phyloP scores from a whole-genome alignment of 2,329 filamentous ascomycete species.

The Alternaria triticina region DNA sequence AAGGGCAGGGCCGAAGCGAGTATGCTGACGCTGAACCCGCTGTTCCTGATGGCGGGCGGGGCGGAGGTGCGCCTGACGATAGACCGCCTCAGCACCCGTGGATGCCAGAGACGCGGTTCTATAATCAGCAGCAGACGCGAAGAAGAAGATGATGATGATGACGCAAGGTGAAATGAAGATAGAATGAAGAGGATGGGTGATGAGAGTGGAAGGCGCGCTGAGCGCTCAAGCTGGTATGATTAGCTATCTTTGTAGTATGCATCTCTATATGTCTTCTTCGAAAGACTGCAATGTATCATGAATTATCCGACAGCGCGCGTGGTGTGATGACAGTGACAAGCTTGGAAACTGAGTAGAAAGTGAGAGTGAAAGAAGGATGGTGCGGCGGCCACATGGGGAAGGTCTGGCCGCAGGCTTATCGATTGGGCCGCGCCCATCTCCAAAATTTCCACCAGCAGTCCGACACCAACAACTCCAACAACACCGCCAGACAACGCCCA shows the following conservation, averaged over 20 bases:
- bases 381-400: neutral
- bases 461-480: constrained; percentile 3
- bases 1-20: neutral
- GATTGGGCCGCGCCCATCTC: constrained; percentile 8
- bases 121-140: neutral
- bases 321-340: neutral
- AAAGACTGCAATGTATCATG: neutral
- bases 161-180: neutral
- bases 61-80: neutral
- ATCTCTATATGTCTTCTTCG: neutral
- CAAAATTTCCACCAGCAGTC: constrained; percentile 15
- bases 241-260: neutral
- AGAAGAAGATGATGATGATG: neutral
- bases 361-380: neutral
- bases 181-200: neutral
- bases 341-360: too few relatives aligned
- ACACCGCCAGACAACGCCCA: neutral
- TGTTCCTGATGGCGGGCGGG: neutral
- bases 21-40: neutral
- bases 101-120: neutral
- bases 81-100: neutral
- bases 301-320: neutral
- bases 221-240: neutral
- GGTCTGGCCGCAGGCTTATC: constrained; percentile 10
- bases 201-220: neutral